phyloP scores from a whole-genome alignment of 495 filamentous ascomycete genomes.

The Astrothelium subdiscretum region DNA sequence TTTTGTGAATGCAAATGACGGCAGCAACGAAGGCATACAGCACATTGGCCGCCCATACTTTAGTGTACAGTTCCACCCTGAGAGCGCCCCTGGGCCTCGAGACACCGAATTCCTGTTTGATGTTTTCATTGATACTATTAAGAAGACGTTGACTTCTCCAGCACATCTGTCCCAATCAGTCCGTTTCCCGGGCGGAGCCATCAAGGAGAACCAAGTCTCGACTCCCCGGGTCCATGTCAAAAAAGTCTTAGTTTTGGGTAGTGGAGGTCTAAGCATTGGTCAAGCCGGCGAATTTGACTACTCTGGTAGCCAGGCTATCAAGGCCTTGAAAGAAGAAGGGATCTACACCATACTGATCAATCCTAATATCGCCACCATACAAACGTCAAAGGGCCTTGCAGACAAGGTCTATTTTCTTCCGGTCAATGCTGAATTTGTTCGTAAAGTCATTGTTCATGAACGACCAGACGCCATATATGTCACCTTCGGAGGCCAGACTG shows the following conservation, averaged over 20 bases:
- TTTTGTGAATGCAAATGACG: constrained; percentile 96
- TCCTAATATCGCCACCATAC: constrained; percentile 97
- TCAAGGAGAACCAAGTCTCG: constrained; percentile 60
- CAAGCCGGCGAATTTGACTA: constrained; percentile 98
- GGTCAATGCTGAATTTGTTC: constrained; percentile 89
- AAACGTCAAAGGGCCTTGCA: constrained; percentile 88
- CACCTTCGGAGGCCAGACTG: constrained; percentile 94
- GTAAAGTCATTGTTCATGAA: constrained; percentile 92
- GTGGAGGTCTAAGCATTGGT: constrained; percentile 88
- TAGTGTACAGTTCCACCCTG: constrained; percentile 97
- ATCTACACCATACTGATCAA: constrained; percentile 95
- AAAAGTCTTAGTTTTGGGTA: constrained; percentile 89
- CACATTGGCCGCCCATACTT: constrained; percentile 80
- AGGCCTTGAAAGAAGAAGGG: constrained; percentile 95
- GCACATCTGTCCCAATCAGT: constrained; percentile 58
- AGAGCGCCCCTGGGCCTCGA: constrained; percentile 89
- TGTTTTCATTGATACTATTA: constrained; percentile 81
- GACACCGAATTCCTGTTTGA: constrained; percentile 96
- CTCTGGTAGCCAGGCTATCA: constrained; percentile 85
- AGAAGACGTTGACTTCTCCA: constrained; percentile 47
- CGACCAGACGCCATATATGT: constrained; percentile 93
- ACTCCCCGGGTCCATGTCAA: constrained; percentile 74
- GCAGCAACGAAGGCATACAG: constrained; percentile 93
- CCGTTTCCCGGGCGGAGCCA: constrained; percentile 70
- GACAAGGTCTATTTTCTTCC: constrained; percentile 99